Conservation (phyloP, 164 flowering plant species). For the Cinnamomum micranthum region DNA sequence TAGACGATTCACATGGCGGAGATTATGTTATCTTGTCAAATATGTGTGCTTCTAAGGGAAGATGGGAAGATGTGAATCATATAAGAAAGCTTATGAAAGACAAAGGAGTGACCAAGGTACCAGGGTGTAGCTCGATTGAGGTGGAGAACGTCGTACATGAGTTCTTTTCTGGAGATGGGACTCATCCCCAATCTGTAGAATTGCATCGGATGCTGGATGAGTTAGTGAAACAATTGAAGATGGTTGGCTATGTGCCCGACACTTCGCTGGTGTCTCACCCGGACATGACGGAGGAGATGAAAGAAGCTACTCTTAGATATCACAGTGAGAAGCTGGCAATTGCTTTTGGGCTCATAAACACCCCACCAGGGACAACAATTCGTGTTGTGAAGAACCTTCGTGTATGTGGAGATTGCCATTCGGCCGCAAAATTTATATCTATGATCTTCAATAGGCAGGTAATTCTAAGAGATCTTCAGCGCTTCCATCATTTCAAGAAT, state of each 20-base stretch:
- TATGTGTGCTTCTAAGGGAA: constrained; percentile 58
- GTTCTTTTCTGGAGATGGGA: constrained; percentile 66
- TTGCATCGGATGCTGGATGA: constrained; percentile 49
- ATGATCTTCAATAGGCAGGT: constrained; percentile 43
- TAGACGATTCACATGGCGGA: constrained; percentile 65
- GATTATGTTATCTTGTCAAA: constrained; percentile 71
- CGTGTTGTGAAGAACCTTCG: constrained; percentile 79
- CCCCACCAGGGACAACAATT: constrained; percentile 63
- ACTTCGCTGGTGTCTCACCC: constrained; percentile 53
- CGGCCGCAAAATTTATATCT: constrained; percentile 60
- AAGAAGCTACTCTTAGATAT: constrained; percentile 55
- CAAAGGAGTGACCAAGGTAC: constrained; percentile 48
- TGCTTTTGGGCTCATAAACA: constrained; percentile 60
- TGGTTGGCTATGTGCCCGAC: constrained; percentile 67
- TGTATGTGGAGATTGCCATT: constrained; percentile 70
- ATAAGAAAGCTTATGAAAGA: constrained; percentile 59
- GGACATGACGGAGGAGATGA: constrained; percentile 54
- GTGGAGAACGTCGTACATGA: constrained; percentile 63
- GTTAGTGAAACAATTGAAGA: constrained; percentile 45
- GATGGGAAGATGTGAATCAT: constrained; percentile 58
- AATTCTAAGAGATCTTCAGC: constrained; percentile 61
- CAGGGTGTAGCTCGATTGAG: constrained; percentile 78
- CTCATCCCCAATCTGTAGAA: constrained; percentile 27
- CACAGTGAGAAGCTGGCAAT: constrained; percentile 77
- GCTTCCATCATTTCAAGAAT: constrained; percentile 65